A percentile compares a stretch with the other conserved stretches of the same genome.
Conservation (phyloP, 2,329 filamentous ascomycete species). For the Penicillium sp. region DNA sequence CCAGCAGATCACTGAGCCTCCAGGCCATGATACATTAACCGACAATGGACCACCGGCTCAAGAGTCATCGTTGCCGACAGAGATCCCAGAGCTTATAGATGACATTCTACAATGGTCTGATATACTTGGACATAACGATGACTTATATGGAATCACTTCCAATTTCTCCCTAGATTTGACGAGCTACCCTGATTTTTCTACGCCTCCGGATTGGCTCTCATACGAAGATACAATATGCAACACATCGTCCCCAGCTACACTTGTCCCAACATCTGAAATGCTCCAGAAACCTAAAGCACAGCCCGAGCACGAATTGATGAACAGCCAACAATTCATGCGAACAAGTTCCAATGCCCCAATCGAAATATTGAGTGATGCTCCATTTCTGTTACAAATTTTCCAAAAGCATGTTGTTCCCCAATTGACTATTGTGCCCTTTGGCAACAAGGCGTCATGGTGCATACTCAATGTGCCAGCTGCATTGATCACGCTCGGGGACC, state of each 20-base stretch:
- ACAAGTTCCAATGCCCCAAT: not conserved
- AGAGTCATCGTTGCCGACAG: not conserved
- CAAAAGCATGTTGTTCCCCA: slow-evolving; percentile 29
- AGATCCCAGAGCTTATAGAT: not conserved
- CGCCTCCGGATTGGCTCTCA: not conserved
- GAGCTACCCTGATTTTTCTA: not conserved
- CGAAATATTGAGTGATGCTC: not conserved
- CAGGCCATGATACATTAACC: not conserved
- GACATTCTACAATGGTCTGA: slow-evolving; percentile 26
- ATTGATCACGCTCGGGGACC: slow-evolving; percentile 3
- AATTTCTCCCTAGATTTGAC: not conserved
- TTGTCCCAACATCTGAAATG: not conserved
- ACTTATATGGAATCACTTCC: not conserved
- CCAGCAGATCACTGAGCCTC: not conserved
- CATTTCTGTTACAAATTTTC: not conserved
- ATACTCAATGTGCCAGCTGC: slow-evolving; percentile 9
- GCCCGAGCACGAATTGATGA: not conserved
- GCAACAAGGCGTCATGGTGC: slow-evolving; percentile 14
- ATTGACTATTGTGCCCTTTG: slow-evolving; percentile 23
- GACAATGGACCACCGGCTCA: not conserved
- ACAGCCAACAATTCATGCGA: not conserved
- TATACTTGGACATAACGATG: slow-evolving; percentile 21
- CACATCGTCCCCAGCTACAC: not conserved
- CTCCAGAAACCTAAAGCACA: not conserved
- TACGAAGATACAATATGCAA: not conserved